Percentiles rank a stretch among this genome's conserved stretches.
Conservation (phyloP, 2,329 filamentous ascomycete genomes). For the Zymoseptoria pseudotritici region DNA sequence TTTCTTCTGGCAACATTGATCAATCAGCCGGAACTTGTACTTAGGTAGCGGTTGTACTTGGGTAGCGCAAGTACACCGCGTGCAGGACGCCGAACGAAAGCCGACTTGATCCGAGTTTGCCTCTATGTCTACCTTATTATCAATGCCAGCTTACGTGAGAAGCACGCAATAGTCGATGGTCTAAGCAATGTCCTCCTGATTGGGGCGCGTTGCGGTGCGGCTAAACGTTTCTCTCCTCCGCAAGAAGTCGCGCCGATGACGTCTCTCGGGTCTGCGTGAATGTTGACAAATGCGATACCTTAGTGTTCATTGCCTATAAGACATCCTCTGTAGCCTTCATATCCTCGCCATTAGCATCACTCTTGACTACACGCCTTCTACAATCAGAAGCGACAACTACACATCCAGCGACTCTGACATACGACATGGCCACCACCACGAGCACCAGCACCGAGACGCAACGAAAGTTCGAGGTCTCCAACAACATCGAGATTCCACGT, state of each 20-base stretch:
- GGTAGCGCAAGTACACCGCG: neutral
- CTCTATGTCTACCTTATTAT: neutral
- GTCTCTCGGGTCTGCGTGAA: neutral
- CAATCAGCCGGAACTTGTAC: neutral
- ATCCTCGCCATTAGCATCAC: neutral
- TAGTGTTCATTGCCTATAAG: neutral
- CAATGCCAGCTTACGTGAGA: neutral
- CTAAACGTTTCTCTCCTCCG: conserved; percentile 2
- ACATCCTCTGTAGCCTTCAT: neutral
- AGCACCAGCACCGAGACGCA: conserved; percentile 21
- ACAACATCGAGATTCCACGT: conserved; percentile 38
- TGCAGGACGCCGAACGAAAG: neutral
- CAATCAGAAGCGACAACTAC: neutral
- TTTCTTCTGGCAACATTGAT: neutral
- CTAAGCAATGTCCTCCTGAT: conserved; percentile 8
- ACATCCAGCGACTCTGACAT: neutral
- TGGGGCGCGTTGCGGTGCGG: conserved; percentile 3
- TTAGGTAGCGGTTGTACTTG: no score
- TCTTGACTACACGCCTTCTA: neutral
- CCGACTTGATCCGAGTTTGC: neutral
- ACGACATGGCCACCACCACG: conserved; percentile 19
- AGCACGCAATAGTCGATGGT: conserved; percentile 6
- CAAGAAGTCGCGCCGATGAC: neutral
- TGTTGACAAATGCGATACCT: neutral
- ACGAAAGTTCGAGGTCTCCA: conserved; percentile 19